Evolutionary conservation across 2,329 filamentous ascomycete genomes (phyloP).

Genomic region (Penicillium olsonii): DNA sequence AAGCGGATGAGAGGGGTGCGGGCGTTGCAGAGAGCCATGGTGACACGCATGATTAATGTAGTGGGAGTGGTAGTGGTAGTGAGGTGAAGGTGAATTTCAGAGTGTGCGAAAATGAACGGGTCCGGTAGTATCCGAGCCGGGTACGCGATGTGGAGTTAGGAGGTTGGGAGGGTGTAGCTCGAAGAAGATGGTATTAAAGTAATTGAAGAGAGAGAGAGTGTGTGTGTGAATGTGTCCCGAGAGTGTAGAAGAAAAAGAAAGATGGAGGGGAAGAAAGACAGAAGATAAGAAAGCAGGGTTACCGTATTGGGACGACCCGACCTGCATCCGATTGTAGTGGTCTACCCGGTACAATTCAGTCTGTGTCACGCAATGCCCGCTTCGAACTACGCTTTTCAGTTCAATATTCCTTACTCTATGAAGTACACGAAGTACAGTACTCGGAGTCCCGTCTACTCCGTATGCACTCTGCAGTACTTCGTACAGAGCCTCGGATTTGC

Average conservation of each 20-base stretch:
- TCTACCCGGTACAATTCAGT: conserved; percentile 8
- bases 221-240: too few species aligned
- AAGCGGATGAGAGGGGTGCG: conserved; percentile 54
- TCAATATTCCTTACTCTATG: neutral
- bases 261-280: conserved; percentile 9
- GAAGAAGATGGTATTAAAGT: neutral
- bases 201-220: neutral
- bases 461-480: neutral
- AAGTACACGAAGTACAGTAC: too few species aligned
- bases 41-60: conserved; percentile 43
- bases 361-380: neutral
- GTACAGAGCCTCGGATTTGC: neutral
- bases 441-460: too few species aligned
- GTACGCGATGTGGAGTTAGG: conserved; percentile 7
- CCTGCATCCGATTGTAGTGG: conserved; percentile 13
- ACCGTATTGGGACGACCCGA: conserved; percentile 18
- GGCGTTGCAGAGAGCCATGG: conserved; percentile 43
- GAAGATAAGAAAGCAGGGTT: conserved; percentile 18
- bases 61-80: conserved; percentile 6
- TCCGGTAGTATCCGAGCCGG: conserved; percentile 33
- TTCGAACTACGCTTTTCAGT: neutral
- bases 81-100: conserved; percentile 13
- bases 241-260: conserved; percentile 10
- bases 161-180: neutral
- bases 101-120: conserved; percentile 29